A percentile compares a stretch with the other conserved stretches of the same genome.
Conservation (phyloP, 345 rosid species). For the Rhodomyrtus tomentosa region DNA sequence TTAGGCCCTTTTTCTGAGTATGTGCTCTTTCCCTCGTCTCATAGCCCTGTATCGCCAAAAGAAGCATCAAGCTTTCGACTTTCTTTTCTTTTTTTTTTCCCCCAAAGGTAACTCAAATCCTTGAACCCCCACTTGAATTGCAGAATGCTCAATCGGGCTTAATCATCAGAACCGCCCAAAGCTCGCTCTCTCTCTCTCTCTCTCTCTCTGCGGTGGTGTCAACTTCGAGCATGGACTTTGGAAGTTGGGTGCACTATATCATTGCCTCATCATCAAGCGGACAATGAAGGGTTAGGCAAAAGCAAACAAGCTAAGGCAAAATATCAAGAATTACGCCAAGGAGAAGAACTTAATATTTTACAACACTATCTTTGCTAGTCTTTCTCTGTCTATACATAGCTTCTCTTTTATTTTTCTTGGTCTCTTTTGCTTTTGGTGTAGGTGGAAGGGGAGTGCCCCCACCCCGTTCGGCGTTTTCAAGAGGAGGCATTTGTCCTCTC, state of each 20-base stretch:
- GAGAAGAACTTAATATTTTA: neutral
- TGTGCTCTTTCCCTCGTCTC: conserved; percentile 1
- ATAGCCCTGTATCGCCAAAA: conserved; percentile 19
- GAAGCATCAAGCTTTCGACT: conserved; percentile 22
- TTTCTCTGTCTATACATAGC: neutral
- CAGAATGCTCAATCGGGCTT: neutral
- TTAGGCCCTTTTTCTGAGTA: conserved; percentile 16
- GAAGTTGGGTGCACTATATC: conserved; percentile 30
- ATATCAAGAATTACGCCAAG: neutral
- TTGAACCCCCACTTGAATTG: neutral
- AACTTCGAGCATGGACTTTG: conserved; percentile 24
- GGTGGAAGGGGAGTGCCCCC: conserved; percentile 26
- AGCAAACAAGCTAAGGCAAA: conserved; percentile 17
- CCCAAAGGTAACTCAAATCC: neutral
- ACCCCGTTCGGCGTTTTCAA: neutral
- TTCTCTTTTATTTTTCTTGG: neutral
- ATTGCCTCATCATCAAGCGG: conserved; percentile 79
- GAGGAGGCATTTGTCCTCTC: neutral
- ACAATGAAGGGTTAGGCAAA: conserved; percentile 27
- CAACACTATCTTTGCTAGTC: neutral
- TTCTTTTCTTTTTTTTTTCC: conserved; percentile 16
- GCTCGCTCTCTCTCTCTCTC: neutral
- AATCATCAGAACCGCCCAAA: conserved; percentile 23
- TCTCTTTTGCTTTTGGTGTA: neutral
- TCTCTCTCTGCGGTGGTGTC: conserved; percentile 8